Conservation (phyloP, 345 rosid genomes). For the Sisymbrium altissimum region DNA sequence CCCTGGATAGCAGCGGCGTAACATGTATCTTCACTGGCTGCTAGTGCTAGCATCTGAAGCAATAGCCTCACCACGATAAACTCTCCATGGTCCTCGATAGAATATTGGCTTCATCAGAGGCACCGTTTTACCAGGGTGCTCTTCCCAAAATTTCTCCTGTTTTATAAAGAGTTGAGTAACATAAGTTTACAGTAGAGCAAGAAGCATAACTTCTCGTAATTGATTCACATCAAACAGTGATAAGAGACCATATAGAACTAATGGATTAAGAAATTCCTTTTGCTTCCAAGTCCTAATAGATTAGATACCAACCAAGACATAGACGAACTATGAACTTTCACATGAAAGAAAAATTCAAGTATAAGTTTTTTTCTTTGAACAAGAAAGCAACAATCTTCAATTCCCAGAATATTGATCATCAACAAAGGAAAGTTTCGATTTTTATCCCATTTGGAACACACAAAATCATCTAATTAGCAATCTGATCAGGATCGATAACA, state of each 20-base stretch:
- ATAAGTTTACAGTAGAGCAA: background rate
- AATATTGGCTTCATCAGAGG: slow-evolving; percentile 78
- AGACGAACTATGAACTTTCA: background rate
- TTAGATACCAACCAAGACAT: background rate
- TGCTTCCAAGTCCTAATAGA: background rate
- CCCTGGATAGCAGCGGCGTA: background rate
- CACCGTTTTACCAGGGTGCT: slow-evolving; percentile 78
- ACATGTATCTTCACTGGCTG: slow-evolving; percentile 40
- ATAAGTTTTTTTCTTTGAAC: background rate
- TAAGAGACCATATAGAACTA: background rate
- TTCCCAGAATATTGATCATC: background rate
- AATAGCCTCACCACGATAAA: slow-evolving; percentile 59
- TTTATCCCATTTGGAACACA: background rate
- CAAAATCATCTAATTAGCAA: background rate
- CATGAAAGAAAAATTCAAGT: slow-evolving; percentile 1
- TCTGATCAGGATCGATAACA: background rate
- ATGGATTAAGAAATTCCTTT: background rate
- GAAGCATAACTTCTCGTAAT: background rate
- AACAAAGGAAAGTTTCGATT: background rate
- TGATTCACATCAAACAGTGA: background rate
- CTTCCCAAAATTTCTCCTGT: slow-evolving; percentile 96
- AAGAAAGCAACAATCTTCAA: background rate
- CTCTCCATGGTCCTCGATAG: slow-evolving; percentile 84
- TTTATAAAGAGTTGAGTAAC: background rate
- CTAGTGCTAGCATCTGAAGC: slow-evolving; percentile 42